These are phyloP conservation scores for Lasiosphaeria ovina DNA, from an alignment of 495 filamentous ascomycete species.

Conservation along the genomic window DNA sequence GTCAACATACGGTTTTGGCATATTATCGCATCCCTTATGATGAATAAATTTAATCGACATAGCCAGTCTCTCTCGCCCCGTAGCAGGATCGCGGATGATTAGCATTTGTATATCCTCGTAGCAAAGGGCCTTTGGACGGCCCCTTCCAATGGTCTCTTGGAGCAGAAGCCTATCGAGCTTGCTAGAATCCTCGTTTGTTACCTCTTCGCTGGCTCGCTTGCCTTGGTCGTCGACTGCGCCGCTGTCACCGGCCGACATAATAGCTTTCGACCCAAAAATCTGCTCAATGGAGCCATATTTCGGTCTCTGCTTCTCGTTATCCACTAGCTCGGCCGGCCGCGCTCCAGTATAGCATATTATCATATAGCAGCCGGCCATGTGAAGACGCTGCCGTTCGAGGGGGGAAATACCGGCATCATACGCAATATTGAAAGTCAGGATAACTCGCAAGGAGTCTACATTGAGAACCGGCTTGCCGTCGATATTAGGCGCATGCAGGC, in stretches of 20 bases:
- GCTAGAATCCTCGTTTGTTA: constrained; percentile 4
- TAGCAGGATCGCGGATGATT: constrained; percentile 27
- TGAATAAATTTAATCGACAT: constrained; percentile 29
- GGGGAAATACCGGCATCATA: constrained; percentile 27
- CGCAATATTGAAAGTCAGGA: constrained; percentile 27
- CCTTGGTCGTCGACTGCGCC: not conserved
- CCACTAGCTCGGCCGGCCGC: constrained; percentile 18
- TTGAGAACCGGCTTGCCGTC: constrained; percentile 30
- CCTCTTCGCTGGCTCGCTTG: not conserved
- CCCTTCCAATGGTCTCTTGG: constrained; percentile 9
- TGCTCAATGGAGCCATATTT: constrained; percentile 21
- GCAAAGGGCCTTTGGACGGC: constrained; percentile 24
- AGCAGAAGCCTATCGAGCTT: constrained; percentile 10
- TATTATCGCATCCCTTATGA: constrained; percentile 27
- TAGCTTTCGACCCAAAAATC: constrained; percentile 9
- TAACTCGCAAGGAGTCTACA: constrained; percentile 19
- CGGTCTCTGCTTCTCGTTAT: constrained; percentile 18
- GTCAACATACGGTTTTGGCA: constrained; percentile 27
- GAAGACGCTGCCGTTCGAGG: constrained; percentile 21
- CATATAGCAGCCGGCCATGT: constrained; percentile 11
- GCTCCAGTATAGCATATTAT: constrained; percentile 15
- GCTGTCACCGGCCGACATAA: not conserved
- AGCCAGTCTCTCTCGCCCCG: constrained; percentile 18
- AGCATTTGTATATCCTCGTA: constrained; percentile 28
- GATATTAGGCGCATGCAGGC: constrained; percentile 33